phyloP scores from a whole-genome alignment of 768 basidiomycete genomes.

The Leccinum truebloodii region DNA sequence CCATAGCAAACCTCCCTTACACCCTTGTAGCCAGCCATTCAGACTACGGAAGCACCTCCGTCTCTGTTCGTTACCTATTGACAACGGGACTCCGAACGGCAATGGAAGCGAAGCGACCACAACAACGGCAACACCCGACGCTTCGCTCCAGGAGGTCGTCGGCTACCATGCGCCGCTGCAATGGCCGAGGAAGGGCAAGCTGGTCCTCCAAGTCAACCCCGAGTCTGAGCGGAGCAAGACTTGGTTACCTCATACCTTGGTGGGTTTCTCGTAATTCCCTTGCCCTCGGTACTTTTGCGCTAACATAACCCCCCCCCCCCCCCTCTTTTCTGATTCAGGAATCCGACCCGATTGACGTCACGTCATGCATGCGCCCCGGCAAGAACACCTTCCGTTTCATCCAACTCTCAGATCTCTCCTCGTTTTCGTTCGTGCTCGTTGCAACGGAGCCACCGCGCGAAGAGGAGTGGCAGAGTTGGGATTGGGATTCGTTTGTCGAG shows the following conservation, averaged over 20 bases:
- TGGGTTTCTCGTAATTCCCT: slow-evolving; percentile 25
- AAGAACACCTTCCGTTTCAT: slow-evolving; percentile 51
- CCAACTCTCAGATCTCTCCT: slow-evolving; percentile 45
- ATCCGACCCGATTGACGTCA: slow-evolving; percentile 40
- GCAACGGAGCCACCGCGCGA: slow-evolving; percentile 32
- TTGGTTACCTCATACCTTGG: slow-evolving; percentile 48
- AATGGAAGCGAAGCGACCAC: neutral
- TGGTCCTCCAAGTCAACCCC: slow-evolving; percentile 49
- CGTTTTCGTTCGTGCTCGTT: slow-evolving; percentile 46
- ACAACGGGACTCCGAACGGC: neutral
- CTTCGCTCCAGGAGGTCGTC: slow-evolving; percentile 8
- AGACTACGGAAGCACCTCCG: slow-evolving; percentile 22
- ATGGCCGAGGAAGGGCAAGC: slow-evolving; percentile 49
- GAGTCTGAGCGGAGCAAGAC: slow-evolving; percentile 33
- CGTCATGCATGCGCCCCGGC: slow-evolving; percentile 42
- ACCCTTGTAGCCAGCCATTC: slow-evolving; percentile 1
- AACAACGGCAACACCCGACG: neutral
- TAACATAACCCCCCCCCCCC: neutral
- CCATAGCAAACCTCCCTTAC: neutral
- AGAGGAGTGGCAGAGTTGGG: slow-evolving; percentile 22
- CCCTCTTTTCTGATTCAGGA: slow-evolving; percentile 22
- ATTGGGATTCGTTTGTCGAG: slow-evolving; percentile 23
- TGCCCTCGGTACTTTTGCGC: neutral
- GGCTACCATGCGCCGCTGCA: slow-evolving; percentile 16
- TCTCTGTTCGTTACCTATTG: slow-evolving; percentile 24